Evolutionary conservation across 768 basidiomycete species (phyloP).

Genomic region (Albatrellus ellisii): DNA sequence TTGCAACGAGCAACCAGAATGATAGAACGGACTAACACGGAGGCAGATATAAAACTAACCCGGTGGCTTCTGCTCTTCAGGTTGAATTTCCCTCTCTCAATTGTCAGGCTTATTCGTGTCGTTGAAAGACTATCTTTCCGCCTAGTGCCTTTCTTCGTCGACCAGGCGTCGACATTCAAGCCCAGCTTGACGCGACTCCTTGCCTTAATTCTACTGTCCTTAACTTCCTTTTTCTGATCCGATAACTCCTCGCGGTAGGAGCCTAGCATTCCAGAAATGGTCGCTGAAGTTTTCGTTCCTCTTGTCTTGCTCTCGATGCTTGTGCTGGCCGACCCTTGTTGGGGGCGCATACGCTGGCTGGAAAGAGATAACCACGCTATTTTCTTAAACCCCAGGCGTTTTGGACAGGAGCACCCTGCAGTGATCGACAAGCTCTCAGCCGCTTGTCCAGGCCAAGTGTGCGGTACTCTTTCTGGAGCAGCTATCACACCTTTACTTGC

Average conservation of each 20-base stretch:
- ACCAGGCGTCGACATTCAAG: conserved; percentile 45
- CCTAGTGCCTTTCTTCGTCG: conserved; percentile 21
- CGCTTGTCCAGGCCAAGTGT: conserved; percentile 37
- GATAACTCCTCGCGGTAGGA: conserved; percentile 1
- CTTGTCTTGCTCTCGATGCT: conserved; percentile 15
- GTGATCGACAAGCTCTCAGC: conserved; percentile 2
- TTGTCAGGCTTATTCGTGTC: conserved; percentile 21
- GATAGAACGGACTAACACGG: too few relatives aligned
- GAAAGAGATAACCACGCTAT: background rate
- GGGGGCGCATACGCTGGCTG: conserved; percentile 15
- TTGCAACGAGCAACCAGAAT: too few relatives aligned
- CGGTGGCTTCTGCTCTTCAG: too few relatives aligned
- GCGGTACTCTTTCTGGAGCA: conserved; percentile 33
- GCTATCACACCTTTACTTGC: conserved; percentile 41
- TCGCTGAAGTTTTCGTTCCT: conserved; percentile 10
- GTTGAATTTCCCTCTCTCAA: conserved; percentile 11
- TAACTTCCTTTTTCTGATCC: conserved; percentile 17
- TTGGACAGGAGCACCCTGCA: background rate
- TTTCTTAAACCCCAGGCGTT: background rate
- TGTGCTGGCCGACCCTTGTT: conserved; percentile 5
- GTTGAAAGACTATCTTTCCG: conserved; percentile 30
- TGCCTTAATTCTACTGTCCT: conserved; percentile 13
- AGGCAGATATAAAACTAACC: too few relatives aligned
- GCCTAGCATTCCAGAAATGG: conserved; percentile 2
- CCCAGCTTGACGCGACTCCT: too few relatives aligned